These are phyloP conservation scores for Hyaloperonospora brassicae DNA, from an alignment of 352 stramenopile species.

Conservation along the genomic window DNA sequence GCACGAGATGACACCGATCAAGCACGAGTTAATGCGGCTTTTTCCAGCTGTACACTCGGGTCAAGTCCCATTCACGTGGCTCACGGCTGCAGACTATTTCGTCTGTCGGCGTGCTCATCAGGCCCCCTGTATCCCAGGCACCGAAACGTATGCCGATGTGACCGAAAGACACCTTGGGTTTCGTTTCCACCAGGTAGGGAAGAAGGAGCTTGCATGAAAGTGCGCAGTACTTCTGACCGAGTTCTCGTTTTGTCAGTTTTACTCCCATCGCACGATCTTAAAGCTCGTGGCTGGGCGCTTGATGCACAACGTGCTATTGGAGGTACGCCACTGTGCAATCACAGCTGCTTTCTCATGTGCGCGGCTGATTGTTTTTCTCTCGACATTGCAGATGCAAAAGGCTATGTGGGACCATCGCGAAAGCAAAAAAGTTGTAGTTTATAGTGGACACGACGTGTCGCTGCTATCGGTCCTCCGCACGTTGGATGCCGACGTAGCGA, in stretches of 20 bases:
- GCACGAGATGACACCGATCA: slow-evolving; percentile 40
- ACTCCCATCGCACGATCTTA: slow-evolving; percentile 58
- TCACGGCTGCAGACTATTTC: slow-evolving; percentile 67
- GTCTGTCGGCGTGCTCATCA: slow-evolving; percentile 55
- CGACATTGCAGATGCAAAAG: slow-evolving; percentile 34
- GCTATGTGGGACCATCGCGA: slow-evolving; percentile 22
- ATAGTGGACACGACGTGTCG: slow-evolving; percentile 79
- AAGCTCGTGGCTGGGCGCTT: slow-evolving; percentile 54
- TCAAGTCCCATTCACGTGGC: slow-evolving; percentile 50
- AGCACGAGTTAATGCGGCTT: slow-evolving; percentile 41
- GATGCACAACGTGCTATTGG: slow-evolving; percentile 48
- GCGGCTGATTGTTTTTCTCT: neutral
- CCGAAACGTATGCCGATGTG: slow-evolving; percentile 31
- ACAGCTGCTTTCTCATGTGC: neutral
- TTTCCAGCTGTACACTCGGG: slow-evolving; percentile 44
- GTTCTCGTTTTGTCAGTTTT: slow-evolving; percentile 43
- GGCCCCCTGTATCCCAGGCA: slow-evolving; percentile 43
- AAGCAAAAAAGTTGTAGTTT: slow-evolving; percentile 57
- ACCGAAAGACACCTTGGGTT: slow-evolving; percentile 52
- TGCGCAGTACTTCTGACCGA: slow-evolving; percentile 2
- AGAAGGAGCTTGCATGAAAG: neutral
- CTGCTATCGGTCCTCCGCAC: slow-evolving; percentile 70
- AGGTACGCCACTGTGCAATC: slow-evolving; percentile 18
- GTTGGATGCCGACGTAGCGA: slow-evolving; percentile 34
- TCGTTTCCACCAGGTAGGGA: slow-evolving; percentile 59